phyloP scores from a whole-genome alignment of 306 rosid genomes.

The Senna tora region DNA sequence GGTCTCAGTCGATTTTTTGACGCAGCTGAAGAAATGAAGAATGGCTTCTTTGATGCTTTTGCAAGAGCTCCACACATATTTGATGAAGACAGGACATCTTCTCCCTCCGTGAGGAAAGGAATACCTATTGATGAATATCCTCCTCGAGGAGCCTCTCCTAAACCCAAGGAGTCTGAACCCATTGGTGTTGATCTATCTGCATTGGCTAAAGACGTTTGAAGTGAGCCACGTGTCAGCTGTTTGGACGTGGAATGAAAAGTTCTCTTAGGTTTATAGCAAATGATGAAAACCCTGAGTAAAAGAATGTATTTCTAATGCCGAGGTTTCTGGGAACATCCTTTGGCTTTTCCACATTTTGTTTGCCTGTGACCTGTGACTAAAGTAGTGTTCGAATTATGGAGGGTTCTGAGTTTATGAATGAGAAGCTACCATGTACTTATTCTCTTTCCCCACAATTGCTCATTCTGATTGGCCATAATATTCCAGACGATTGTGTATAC shows the following conservation, averaged over 20 bases:
- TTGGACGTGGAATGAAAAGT: neutral
- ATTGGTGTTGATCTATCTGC: constrained; percentile 55
- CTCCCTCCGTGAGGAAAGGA: constrained; percentile 53
- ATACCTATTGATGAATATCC: constrained; percentile 57
- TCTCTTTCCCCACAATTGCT: neutral
- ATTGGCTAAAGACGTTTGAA: constrained; percentile 73
- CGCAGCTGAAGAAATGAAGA: constrained; percentile 76
- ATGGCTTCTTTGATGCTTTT: constrained; percentile 56
- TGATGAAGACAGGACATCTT: constrained; percentile 55
- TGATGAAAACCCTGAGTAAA: constrained; percentile 5
- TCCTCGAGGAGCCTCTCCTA: constrained; percentile 44
- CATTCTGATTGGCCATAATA: neutral
- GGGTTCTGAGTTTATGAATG: neutral
- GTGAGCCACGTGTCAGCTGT: neutral
- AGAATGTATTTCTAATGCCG: constrained; percentile 10
- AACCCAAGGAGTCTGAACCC: constrained; percentile 41
- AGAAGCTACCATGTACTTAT: neutral
- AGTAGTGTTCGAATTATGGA: constrained; percentile 7
- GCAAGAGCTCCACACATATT: constrained; percentile 44
- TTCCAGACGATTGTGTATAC: neutral
- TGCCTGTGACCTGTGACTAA: neutral
- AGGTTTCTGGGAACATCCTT: constrained; percentile 9
- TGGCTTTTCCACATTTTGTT: neutral
- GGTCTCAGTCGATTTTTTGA: constrained; percentile 65
- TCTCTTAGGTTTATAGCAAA: neutral